A percentile compares a stretch with the other conserved stretches of the same genome.
Conservation (phyloP, 2,329 filamentous ascomycete species). For the Trichoderma gracile region DNA sequence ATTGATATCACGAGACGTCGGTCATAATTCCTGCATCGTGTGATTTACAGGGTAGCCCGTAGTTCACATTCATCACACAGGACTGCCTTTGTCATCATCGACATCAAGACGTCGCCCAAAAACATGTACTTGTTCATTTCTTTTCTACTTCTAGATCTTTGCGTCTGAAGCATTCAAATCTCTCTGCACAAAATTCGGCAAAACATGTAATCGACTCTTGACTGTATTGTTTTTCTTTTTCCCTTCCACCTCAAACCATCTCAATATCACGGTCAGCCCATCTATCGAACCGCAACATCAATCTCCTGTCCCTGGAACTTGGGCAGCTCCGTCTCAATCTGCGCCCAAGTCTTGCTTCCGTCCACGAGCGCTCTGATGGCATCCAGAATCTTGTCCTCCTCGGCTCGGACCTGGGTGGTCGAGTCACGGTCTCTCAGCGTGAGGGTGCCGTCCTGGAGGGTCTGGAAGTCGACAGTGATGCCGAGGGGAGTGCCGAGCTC, state of each 20-base stretch:
- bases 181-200: neutral
- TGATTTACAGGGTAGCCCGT: too few relatives aligned
- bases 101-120: neutral
- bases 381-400: conserved; percentile 74
- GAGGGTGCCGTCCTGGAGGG: conserved; percentile 79
- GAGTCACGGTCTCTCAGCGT: conserved; percentile 90
- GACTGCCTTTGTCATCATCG: too few relatives aligned
- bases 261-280: neutral
- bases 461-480: conserved; percentile 95
- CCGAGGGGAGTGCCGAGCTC: conserved; percentile 93
- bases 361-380: conserved; percentile 63
- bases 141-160: neutral
- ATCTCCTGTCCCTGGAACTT: conserved; percentile 78
- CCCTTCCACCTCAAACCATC: neutral
- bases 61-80: too few relatives aligned
- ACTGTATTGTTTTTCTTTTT: neutral
- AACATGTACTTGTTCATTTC: neutral
- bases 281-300: conserved; percentile 44
- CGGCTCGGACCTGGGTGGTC: conserved; percentile 85
- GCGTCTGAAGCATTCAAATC: neutral
- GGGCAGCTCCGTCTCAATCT: conserved; percentile 76
- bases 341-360: conserved; percentile 59
- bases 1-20: neutral
- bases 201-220: neutral
- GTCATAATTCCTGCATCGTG: too few relatives aligned